Conservation (phyloP, 306 rosid genomes). For the Sicyos baderoa region DNA sequence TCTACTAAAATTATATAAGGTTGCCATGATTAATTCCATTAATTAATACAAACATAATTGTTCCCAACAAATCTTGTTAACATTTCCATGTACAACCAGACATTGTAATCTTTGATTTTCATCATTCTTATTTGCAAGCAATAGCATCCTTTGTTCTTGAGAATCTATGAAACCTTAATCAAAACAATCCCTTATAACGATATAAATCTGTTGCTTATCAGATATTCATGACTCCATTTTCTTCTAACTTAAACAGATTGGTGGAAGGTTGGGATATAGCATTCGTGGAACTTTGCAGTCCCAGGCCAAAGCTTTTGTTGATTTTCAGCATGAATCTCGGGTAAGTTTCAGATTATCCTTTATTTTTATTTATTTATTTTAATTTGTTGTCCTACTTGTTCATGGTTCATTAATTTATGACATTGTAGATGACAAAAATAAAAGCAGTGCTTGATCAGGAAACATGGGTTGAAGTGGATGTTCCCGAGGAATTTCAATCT, state of each 20-base stretch:
- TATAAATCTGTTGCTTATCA: constrained; percentile 14
- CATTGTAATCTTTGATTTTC: background rate
- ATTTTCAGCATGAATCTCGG: constrained; percentile 97
- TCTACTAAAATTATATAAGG: background rate
- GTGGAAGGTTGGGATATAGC: constrained; percentile 99
- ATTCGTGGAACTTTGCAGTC: constrained; percentile 95
- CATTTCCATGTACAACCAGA: background rate
- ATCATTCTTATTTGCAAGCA: background rate
- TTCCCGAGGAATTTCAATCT: constrained; percentile 96
- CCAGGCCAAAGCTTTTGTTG: constrained; percentile 95
- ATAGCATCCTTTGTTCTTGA: background rate
- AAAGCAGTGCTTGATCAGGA: constrained; percentile 98
- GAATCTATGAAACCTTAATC: background rate
- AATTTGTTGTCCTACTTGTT: constrained; percentile 11
- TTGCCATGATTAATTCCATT: background rate
- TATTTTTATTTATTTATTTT: constrained; percentile 15
- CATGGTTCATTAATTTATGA: constrained; percentile 27
- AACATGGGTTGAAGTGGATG: constrained; percentile 98
- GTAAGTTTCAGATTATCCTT: constrained; percentile 36
- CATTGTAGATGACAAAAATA: constrained; percentile 73
- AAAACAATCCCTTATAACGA: background rate
- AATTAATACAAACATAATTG: background rate
- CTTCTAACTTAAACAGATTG: constrained; percentile 53
- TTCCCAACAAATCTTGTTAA: background rate
- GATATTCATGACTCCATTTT: constrained; percentile 26